Evolutionary conservation across 2,329 filamentous ascomycete species (phyloP).

Genomic region (Xenoacremonium recifei): DNA sequence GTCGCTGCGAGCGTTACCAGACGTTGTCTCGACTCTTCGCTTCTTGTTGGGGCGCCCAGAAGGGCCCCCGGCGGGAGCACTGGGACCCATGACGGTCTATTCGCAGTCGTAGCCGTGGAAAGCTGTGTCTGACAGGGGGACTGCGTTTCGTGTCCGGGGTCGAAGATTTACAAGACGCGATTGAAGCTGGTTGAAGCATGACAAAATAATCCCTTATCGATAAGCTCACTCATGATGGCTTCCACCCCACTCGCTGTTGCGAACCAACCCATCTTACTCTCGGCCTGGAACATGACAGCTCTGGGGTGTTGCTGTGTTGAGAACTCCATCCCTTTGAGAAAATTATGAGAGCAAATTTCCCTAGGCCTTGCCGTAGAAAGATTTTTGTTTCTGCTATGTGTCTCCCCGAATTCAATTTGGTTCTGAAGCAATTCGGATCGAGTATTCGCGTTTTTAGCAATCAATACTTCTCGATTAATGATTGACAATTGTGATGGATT

Average conservation of each 20-base stretch:
- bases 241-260: conserved; percentile 8
- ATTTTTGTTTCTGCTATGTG: too few relatives aligned
- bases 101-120: background rate
- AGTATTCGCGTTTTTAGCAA: too few relatives aligned
- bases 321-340: too few relatives aligned
- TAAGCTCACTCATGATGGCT: conserved; percentile 17
- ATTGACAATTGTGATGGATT: too few relatives aligned
- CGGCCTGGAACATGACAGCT: too few relatives aligned
- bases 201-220: conserved; percentile 29
- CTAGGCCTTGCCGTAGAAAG: too few relatives aligned
- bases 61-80: conserved; percentile 23
- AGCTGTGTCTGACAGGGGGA: background rate
- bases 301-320: too few relatives aligned
- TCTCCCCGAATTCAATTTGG: too few relatives aligned
- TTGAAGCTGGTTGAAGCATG: background rate
- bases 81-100: conserved; percentile 24
- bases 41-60: conserved; percentile 24
- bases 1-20: conserved; percentile 24
- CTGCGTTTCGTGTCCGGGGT: background rate
- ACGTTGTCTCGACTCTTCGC: conserved; percentile 20
- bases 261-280: too few relatives aligned
- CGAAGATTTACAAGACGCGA: conserved; percentile 3
- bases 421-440: too few relatives aligned
- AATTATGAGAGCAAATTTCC: too few relatives aligned
- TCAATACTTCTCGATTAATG: too few relatives aligned